Evolutionary conservation across 257 asterid species (phyloP), one percentile per base, ranked within the genome.

Genomic region (Solanum lycopersicoides): DNA sequence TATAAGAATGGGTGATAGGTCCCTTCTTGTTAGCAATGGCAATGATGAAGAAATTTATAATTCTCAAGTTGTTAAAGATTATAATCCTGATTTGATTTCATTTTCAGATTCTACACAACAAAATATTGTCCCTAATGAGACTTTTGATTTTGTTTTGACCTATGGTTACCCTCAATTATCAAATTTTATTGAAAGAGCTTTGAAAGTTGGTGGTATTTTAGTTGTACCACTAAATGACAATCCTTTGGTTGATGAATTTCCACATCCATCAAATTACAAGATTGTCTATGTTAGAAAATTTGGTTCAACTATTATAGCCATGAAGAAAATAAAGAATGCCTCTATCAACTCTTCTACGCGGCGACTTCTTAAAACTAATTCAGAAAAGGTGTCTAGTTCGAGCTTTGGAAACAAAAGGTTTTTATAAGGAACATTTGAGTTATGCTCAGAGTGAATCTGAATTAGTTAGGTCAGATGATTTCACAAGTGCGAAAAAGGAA

Each of bases 1-100:
- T 15, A 7, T 93, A 69, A 92, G 87, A 88, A 82, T 68, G 76
- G 93, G 91, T 10, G 91, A 91, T 12, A 83, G 86, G 25, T 91
- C 86, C 41, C 83, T 87, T 25, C 5, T 89, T 72, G 66, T 91
- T 23, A 86, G 30, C 68, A 16, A 28, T 44, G 76, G 59, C 9
- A 42, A 74, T 20, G 86, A 83, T 10, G 88, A 86, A 85, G 56
- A 8, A 7, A 74, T 69, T 12, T 12, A 25, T 53, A 74, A 60
- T 18, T 30, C 65, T n/a, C 77, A 84, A n/a, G 34, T 83, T 41
- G 32, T 87, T 53, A 74, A 63, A 8, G 83, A 60, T 28, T 71
- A 86, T 39, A 83, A 84, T 12, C 79, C 88, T 41, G 86, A 89
- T 30, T 41, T 86, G 76, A 84, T 91, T 15, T 66, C 89, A 4